Base-by-base conservation (phyloP, 1,139 yeast genomes). In the Casaregolazyma suthepensis region DNA sequence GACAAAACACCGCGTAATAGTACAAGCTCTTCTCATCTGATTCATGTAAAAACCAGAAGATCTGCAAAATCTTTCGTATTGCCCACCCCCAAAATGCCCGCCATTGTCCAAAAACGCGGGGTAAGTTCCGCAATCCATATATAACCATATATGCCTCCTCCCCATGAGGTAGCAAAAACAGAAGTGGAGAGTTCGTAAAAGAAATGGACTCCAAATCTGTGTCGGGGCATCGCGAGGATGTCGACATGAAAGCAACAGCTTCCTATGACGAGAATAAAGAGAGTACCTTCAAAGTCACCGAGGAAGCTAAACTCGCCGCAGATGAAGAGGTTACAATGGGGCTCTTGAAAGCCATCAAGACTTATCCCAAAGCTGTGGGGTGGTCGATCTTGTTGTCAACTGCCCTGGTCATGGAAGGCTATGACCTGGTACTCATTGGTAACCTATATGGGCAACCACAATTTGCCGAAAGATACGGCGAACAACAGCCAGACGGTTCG, bases 361-460 rank as follows among this genome's bases (percentile, higher is more conserved):
- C 51, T 12, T 71, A 68, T 53, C 71, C 69, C 9, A 66, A 65
- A 50, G 76, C 79, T 2, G 70, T 69, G 2, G 54, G 71, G 54
- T 76, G 79, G 78, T 72, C 77, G 2, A 54, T 74, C 37, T 59
- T 74, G 38, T 63, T 75, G 53, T 72, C 77, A 1, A 61, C 70
- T 19, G 70, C 74, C 40, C 63, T 76, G 51, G 61, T 76, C 53
- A 75, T 75, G 79, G 79, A 74, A 59, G 80, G 80, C 31, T 76
- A 74, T 59, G 80, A 76, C 57, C 61, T 66, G 31, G 63, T 61
- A 42, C 65, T 76, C 52, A 59, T 75, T 52, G 59, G 63, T 20
- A 66, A 69, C 7, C 68, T 77, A 61, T 75, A 69, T 59, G 76
- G 75, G 2, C 69, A 71, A 56, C 73, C 74, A 1, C 66, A 72